Percentiles rank a stretch among this genome's conserved stretches.
phyloP scores from a whole-genome alignment of 78 protist species.

The Speleostelium caveatum region DNA sequence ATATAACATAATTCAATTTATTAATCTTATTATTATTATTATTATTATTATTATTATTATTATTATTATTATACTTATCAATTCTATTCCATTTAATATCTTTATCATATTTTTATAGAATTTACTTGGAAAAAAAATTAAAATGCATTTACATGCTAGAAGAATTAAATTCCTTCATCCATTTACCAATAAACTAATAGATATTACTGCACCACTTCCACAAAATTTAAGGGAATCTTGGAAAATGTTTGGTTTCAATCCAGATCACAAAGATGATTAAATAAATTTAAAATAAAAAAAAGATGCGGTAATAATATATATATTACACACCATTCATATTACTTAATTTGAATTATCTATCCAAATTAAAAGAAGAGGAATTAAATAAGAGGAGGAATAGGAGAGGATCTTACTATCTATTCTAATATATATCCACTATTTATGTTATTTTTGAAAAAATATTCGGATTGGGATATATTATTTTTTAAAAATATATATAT shows the following conservation, averaged over 20 bases:
- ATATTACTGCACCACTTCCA: constrained; percentile 57
- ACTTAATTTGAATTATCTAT: too few species aligned
- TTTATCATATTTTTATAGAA: not conserved
- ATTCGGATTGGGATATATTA: too few species aligned
- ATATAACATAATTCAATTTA: too few species aligned
- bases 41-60: too few species aligned
- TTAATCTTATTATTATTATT: too few species aligned
- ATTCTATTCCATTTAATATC: too few species aligned
- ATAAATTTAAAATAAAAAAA: too few species aligned
- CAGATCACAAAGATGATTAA: constrained; percentile 1
- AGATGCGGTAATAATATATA: too few species aligned
- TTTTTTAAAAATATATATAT: too few species aligned
- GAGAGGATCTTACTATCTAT: not conserved
- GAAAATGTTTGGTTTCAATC: constrained; percentile 38
- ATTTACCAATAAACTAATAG: constrained; percentile 59
- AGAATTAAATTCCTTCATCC: constrained; percentile 67
- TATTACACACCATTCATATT: too few species aligned
- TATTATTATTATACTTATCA: not conserved
- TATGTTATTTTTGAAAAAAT: too few species aligned
- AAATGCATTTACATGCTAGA: constrained; percentile 71
- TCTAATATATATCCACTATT: not conserved
- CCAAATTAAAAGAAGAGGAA: not conserved
- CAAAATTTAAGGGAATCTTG: constrained; percentile 11
- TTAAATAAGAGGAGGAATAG: not conserved
- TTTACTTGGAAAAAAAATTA: not conserved